Base-by-base conservation (phyloP, 192 early-diverging fungal species). In the Coemansia sp. region DNA sequence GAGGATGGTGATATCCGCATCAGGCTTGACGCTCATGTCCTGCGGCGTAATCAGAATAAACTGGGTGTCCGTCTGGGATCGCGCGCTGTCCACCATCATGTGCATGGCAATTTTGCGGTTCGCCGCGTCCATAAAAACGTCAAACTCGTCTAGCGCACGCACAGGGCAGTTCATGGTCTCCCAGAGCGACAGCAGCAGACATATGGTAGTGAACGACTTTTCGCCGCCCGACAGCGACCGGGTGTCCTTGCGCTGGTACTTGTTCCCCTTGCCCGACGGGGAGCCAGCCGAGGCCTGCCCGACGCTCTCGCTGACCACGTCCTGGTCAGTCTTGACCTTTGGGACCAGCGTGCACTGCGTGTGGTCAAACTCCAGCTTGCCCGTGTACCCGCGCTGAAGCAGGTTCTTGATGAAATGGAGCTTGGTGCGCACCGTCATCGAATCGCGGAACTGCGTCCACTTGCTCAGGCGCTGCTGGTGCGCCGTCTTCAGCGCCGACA, bases 121-220 rank as follows among this genome's bases (percentile, higher is more conserved):
- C n/a, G 96, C 95, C 4, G 93, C 92, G 71, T 99, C 97, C 95
- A 95, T 96, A 63, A 94, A 99, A 21, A 99, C 95, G 69, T 98
- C 97, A 84, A 96, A 99, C 83, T 99, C 97, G 67, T 99, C 97
- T 64, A 99, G 76, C 21, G 89, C 90, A n/a, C 95, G 84, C 49
- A 99, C 90, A 6, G 95, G 92, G 40, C 89, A 88, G 24, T 85
- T 84, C 85, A 99, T 95, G 9, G 85, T 81, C 44, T 95, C 90
- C 97, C 97, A 99, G 21, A 99, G 80, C 6, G 95, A 82, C 46
- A 99, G 71, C 16, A 99, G 82, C 58, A 99, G 81, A 67, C 95
- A 97, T 16, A 98, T 89, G 11, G 92, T 94, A 0, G 93, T 89
- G 63, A 93, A 99, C 32, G 91, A 94, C 75, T 97, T 97, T 84